Evolutionary conservation across 2,329 filamentous ascomycete genomes (phyloP).

Genomic region (Alternaria conjuncta): DNA sequence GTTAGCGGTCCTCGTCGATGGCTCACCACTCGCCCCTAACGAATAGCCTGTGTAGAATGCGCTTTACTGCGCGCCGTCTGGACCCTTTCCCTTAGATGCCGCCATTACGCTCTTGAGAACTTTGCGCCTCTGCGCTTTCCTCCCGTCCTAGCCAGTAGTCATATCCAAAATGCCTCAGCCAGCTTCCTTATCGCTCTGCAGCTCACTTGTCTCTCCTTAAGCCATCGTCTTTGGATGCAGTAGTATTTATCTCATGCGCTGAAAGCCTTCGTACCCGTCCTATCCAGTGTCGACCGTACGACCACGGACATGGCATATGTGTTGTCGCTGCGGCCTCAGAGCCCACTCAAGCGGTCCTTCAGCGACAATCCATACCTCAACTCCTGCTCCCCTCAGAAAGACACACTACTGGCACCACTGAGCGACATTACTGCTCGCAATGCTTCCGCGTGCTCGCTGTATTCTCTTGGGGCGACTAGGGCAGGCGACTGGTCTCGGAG

Average conservation of each 20-base stretch:
- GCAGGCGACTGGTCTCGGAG: constrained; percentile 30
- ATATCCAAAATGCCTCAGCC: constrained; percentile 16
- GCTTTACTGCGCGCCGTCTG: constrained; percentile 21
- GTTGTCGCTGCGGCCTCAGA: constrained; percentile 48
- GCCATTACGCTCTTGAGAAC: constrained; percentile 2
- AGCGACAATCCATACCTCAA: constrained; percentile 49
- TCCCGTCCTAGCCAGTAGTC: constrained; percentile 9
- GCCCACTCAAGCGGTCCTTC: constrained; percentile 51
- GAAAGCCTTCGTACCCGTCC: constrained; percentile 25
- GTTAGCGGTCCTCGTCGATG: constrained; percentile 1
- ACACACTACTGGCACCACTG: constrained; percentile 32
- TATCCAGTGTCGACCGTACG: constrained; percentile 29
- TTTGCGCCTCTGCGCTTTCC: constrained; percentile 32
- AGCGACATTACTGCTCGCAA: constrained; percentile 39
- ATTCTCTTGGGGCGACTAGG: constrained; percentile 34
- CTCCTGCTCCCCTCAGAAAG: constrained; percentile 41
- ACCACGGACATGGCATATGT: constrained; percentile 47
- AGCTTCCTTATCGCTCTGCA: constrained; percentile 16
- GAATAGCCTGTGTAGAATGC: constrained; percentile 6
- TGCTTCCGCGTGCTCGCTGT: constrained; percentile 46
- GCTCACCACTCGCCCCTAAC: constrained; percentile 9
- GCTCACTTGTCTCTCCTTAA: constrained; percentile 36
- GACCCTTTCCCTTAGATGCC: constrained; percentile 26
- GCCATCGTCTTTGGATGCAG: constrained; percentile 36
- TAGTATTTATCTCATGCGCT: constrained; percentile 49